Evolutionary conservation across 177 flowering plant species (phyloP).

Genomic region (Vitis hybrid): DNA sequence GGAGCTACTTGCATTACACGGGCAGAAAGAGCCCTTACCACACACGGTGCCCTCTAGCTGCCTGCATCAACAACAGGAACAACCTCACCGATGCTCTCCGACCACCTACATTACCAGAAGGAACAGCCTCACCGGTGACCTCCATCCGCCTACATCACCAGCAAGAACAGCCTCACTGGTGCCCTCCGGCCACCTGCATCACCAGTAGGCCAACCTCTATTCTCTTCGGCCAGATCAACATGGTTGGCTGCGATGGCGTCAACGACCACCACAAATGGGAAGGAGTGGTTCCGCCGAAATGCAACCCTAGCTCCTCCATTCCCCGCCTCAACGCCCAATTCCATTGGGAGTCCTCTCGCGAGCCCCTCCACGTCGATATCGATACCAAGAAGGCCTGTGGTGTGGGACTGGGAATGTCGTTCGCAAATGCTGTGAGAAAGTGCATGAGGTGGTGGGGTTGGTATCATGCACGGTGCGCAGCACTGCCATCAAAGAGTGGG

Average conservation of each 20-base stretch:
- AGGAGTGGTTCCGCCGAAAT: conserved; percentile 62
- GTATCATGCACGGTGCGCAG: conserved; percentile 96
- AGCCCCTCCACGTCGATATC: conserved; percentile 91
- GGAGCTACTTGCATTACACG: accelerated
- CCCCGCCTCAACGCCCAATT: conserved; percentile 61
- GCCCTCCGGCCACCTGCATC: accelerated
- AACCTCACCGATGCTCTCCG: accelerated
- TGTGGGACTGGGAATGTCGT: conserved; percentile 85
- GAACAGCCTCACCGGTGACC: no score
- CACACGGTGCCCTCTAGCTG: no score
- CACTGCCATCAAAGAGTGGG: conserved; percentile 88
- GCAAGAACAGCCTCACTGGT: no score
- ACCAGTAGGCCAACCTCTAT: no score
- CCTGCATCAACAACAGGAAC: accelerated
- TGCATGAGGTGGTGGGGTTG: conserved; percentile 40
- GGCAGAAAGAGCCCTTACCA: accelerated
- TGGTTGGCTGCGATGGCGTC: not conserved
- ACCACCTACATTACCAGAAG: no score
- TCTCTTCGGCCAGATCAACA: accelerated
- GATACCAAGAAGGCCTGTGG: conserved; percentile 74
- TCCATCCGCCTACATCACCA: no score
- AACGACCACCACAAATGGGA: conserved; percentile 51
- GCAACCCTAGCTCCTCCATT: conserved; percentile 53
- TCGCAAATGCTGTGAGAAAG: conserved; percentile 49
- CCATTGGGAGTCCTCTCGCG: conserved; percentile 69